Base-by-base conservation (phyloP, 2,329 filamentous ascomycete genomes). In the Colletotrichum sansevieriae region DNA sequence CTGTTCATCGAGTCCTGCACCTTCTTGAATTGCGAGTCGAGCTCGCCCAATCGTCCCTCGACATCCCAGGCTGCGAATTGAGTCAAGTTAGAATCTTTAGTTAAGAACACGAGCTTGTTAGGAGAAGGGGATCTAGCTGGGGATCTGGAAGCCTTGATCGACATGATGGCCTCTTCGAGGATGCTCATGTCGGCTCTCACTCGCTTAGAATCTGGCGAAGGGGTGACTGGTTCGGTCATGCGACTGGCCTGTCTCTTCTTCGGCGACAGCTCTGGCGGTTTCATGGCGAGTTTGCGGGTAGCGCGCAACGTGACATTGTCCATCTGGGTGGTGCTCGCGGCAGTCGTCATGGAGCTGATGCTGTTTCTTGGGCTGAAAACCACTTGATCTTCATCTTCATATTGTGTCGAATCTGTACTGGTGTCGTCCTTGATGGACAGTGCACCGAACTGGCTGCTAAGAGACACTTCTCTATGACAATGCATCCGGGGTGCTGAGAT, bases 31-130 rank as follows among this genome's bases (percentile, higher is more conserved):
- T 95, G 86, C 18, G 85, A 83, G 74, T 97, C 93, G 81, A 98
- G 91, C 68, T 90, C 87, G 71, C 90, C 90, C 73, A 98, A 87
- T 72, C 91, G 89, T 70, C 88, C 88, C 74, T 94, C 91, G 72
- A 94, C 89, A 77, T 98, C 94, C 87, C 91, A 95, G 75, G 87
- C 92, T 93, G 87, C 71, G 80, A 83, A 88, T 39, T 77, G 79
- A 74, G 83, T 85, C 72, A 87, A 81, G 85, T 93, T 91, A 90
- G 94, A 93, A 84, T 90, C 82, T 82, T 90, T 92, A 72, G 87
- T 91, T 75, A 95, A 83, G 83, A 86, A 95, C 1, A 77, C 74
- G 13, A 77, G 73, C 72, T 87, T 85, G 41, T 72, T 80, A 68
- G 83, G 83, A 75, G 82, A 85, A 66, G 76, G 77, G 72, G 78